phyloP scores from a whole-genome alignment of 305 asterid species.

The Fraxinus dipetala region DNA sequence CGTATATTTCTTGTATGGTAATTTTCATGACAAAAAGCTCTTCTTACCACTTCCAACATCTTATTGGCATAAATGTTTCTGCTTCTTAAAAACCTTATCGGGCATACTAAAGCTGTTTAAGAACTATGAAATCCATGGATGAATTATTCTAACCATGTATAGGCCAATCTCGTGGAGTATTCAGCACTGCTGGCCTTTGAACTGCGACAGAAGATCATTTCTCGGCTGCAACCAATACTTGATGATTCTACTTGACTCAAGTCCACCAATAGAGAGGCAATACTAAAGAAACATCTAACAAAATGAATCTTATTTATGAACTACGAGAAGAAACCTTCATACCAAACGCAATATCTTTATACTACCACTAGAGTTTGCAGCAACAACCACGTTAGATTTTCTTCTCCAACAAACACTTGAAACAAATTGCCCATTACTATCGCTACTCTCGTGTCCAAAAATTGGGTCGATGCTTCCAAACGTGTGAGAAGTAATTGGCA shows the following conservation, averaged over 20 bases:
- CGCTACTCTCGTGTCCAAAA: constrained; percentile 36
- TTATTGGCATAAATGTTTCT: neutral
- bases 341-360: constrained; percentile 44
- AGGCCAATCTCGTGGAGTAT: neutral
- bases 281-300: neutral
- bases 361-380: constrained; percentile 57
- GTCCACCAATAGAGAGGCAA: constrained; percentile 14
- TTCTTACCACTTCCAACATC: neutral
- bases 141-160: neutral
- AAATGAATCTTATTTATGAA: neutral
- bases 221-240: neutral
- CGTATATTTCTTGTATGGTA: neutral
- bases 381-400: constrained; percentile 49
- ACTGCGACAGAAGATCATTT: neutral
- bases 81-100: neutral
- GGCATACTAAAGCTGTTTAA: neutral
- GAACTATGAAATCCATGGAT: neutral
- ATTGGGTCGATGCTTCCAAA: constrained; percentile 43
- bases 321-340: constrained; percentile 17
- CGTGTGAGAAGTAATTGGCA: constrained; percentile 50
- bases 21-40: neutral
- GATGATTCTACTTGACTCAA: neutral
- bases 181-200: neutral
- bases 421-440: constrained; percentile 40
- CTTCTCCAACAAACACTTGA: constrained; percentile 68